Base-by-base conservation (phyloP, 108 stramenopile genomes). In the Nannochloropsis oceanica region DNA sequence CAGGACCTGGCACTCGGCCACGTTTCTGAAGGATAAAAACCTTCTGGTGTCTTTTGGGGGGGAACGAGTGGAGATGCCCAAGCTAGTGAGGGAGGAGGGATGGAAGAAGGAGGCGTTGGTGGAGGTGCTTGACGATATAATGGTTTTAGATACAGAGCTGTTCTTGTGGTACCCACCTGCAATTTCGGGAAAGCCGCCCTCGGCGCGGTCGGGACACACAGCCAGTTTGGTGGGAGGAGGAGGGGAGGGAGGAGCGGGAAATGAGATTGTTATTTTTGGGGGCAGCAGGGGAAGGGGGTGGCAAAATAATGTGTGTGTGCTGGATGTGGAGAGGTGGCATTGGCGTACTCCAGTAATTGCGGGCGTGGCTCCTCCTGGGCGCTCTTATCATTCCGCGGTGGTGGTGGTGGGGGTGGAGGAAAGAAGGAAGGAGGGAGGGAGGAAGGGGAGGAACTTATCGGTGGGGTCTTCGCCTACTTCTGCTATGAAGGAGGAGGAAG, bases 101-200 rank as follows among this genome's bases (percentile, higher is more conserved):
- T 34, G 34, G 34, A 34, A 34, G 5, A 73, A 73, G n/a, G 59
- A 73, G 9, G 59, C 44, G 18, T 27, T 43, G 43, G 50, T 44
- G 14, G 80, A 81, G 80, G 26, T 81, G 25, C 81, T 89, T 82
- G 85, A 89, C 80, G 85, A 89, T 83, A 89, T 86, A 34, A 89
- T 89, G 89, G 89, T 89, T 13, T 82, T 89, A 34, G 89, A 89
- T 83, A 89, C 89, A 34, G 88, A 89, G 44, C 81, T 89, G 24
- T 85, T 79, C 79, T 85, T 89, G 24, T 85, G 84, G 26, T 89
- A 89, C 44, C 88, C 88, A n/a, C 88, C 87, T 13, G 87, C 87
- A 8, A 88, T 84, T 73, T 81, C 84, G n/a, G 87, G 87, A 27
- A 88, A 88, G 42, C 81, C 87, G 11, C 87, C 87, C 25, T 59